Conservation (phyloP, 345 rosid species). For the Arabidopsis arenosa region DNA sequence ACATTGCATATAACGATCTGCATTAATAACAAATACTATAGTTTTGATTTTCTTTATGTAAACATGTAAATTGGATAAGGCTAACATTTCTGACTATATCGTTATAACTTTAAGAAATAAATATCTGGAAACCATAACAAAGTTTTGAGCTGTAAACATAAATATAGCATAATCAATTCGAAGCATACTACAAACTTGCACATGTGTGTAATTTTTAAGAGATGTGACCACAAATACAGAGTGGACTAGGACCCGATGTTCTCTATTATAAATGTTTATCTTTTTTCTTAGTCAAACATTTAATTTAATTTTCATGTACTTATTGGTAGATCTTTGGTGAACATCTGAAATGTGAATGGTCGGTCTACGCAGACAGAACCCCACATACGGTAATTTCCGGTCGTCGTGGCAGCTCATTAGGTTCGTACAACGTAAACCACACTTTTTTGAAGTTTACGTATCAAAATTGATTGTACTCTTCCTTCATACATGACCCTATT, state of each 20-base stretch:
- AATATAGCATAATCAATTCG: conserved; percentile 19
- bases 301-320: conserved; percentile 16
- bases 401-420: conserved; percentile 36
- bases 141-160: conserved; percentile 29
- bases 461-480: conserved; percentile 34
- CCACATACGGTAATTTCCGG: conserved; percentile 33
- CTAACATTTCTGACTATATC: conserved; percentile 6
- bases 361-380: conserved; percentile 37
- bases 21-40: not conserved
- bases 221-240: conserved; percentile 26
- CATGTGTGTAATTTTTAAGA: conserved; percentile 33
- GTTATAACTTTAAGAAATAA: conserved; percentile 2
- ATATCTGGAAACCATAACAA: not conserved
- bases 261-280: conserved; percentile 12
- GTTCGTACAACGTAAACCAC: conserved; percentile 25
- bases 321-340: conserved; percentile 39
- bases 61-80: conserved; percentile 14
- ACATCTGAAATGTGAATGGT: conserved; percentile 38
- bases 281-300: conserved; percentile 35
- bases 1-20: too few relatives aligned
- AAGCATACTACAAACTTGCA: conserved; percentile 24
- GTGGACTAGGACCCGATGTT: conserved; percentile 37
- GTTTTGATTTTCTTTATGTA: not conserved
- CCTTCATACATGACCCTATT: conserved; percentile 34
- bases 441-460: conserved; percentile 38